Conservation (phyloP, 2,329 filamentous ascomycete species). For the Colletotrichum brevisporum region DNA sequence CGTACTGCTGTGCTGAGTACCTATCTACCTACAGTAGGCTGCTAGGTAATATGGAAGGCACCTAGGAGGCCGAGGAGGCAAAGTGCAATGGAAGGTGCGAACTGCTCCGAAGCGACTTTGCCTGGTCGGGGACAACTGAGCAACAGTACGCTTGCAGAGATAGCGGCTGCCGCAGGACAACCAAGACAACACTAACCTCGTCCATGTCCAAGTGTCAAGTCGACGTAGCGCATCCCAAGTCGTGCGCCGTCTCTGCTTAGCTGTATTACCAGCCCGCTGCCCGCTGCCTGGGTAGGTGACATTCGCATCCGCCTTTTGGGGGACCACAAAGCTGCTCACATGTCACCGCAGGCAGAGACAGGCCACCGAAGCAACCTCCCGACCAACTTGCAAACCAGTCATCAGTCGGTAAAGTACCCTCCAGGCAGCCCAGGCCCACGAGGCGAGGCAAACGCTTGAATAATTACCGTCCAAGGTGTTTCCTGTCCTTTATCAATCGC, state of each 20-base stretch:
- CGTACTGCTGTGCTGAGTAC: background rate
- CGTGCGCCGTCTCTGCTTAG: constrained; percentile 35
- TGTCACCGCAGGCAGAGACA: constrained; percentile 33
- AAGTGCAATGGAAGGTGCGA: constrained; percentile 9
- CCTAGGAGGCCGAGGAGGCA: background rate
- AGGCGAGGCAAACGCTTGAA: constrained; percentile 12
- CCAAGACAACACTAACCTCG: constrained; percentile 37
- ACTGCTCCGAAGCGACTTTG: constrained; percentile 14
- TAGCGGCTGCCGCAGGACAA: constrained; percentile 21
- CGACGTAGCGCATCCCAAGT: constrained; percentile 23
- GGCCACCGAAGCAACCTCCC: constrained; percentile 8
- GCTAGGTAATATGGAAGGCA: background rate
- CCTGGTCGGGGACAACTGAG: constrained; percentile 7
- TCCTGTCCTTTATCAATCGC: too few relatives aligned
- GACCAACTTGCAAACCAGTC: constrained; percentile 1
- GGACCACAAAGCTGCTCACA: constrained; percentile 38
- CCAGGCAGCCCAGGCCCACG: constrained; percentile 25
- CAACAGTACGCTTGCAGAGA: constrained; percentile 35
- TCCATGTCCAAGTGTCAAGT: constrained; percentile 37
- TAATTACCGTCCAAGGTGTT: constrained; percentile 4
- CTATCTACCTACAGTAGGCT: too few relatives aligned
- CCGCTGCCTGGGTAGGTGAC: background rate
- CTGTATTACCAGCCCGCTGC: constrained; percentile 5
- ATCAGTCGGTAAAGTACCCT: background rate
- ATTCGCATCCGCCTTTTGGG: constrained; percentile 18